A percentile compares a stretch with the other conserved stretches of the same genome.
Conservation (phyloP, 2,329 filamentous ascomycete species). For the Penicillium sp. region DNA sequence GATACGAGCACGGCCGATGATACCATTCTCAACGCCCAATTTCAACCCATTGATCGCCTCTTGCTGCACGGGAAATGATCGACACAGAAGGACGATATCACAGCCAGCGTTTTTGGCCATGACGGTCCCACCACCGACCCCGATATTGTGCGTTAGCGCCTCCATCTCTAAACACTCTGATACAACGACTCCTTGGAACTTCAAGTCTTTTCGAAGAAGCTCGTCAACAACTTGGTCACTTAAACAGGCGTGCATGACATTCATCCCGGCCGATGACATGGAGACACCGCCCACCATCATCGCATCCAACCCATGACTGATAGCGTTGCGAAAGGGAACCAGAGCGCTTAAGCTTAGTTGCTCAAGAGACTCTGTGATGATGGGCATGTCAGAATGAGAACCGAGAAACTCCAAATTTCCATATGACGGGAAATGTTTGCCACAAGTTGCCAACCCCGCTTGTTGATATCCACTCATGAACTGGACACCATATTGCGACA, state of each 20-base stretch:
- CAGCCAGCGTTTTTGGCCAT: constrained; percentile 98
- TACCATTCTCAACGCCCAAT: constrained; percentile 85
- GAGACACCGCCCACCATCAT: constrained; percentile 97
- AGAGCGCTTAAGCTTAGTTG: constrained; percentile 90
- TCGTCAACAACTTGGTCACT: constrained; percentile 93
- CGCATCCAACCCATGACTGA: constrained; percentile 81
- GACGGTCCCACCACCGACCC: constrained; percentile 94
- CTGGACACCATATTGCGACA: constrained; percentile 87
- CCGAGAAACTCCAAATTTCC: constrained; percentile 93
- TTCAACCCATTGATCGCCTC: constrained; percentile 91
- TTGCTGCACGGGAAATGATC: constrained; percentile 84
- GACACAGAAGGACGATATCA: constrained; percentile 85
- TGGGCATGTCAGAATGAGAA: constrained; percentile 87
- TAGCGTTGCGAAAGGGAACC: constrained; percentile 89
- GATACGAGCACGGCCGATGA: constrained; percentile 80
- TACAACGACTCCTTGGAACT: constrained; percentile 89
- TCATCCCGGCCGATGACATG: constrained; percentile 88
- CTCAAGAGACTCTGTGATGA: constrained; percentile 92
- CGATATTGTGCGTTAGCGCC: constrained; percentile 90
- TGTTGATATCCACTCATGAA: constrained; percentile 93
- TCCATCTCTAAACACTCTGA: constrained; percentile 98
- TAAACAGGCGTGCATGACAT: constrained; percentile 92
- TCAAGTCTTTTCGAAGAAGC: constrained; percentile 81
- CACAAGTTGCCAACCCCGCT: constrained; percentile 84
- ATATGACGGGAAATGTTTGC: constrained; percentile 96